Conservation (phyloP, 1,284 basidiomycete genomes). For the Ustilago cynodontis region DNA sequence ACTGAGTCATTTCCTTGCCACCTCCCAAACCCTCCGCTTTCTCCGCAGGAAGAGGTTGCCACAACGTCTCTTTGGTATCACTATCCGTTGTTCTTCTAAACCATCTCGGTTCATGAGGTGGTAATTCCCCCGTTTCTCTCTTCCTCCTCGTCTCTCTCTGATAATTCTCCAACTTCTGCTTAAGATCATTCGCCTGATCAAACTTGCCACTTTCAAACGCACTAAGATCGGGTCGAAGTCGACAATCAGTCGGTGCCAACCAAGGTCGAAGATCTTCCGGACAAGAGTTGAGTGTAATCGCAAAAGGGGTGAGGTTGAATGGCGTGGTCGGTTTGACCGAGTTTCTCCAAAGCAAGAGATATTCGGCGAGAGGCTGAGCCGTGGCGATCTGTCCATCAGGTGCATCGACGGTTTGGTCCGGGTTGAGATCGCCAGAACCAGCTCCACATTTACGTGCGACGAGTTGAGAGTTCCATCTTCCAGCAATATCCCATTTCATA, state of each 20-base stretch:
- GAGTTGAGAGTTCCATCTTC: conserved; percentile 94
- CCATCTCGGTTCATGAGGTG: conserved; percentile 80
- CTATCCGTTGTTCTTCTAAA: conserved; percentile 63
- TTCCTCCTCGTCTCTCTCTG: conserved; percentile 83
- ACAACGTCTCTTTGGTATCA: conserved; percentile 63
- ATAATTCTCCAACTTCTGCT: conserved; percentile 86
- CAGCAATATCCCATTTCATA: conserved; percentile 88
- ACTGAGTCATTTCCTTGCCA: conserved; percentile 43
- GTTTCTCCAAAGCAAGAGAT: conserved; percentile 91
- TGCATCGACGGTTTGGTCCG: conserved; percentile 74
- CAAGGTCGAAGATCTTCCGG: conserved; percentile 79
- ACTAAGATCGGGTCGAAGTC: conserved; percentile 90
- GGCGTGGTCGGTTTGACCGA: conserved; percentile 75
- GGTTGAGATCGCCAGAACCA: conserved; percentile 78
- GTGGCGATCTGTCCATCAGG: conserved; percentile 65
- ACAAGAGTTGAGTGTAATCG: conserved; percentile 87
- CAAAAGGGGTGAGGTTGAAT: conserved; percentile 91
- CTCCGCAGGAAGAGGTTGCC: conserved; percentile 47
- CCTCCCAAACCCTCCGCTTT: conserved; percentile 4
- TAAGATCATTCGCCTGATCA: conserved; percentile 88
- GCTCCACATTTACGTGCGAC: conserved; percentile 81
- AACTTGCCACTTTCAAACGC: conserved; percentile 94
- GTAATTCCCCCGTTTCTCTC: conserved; percentile 81
- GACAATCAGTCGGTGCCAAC: conserved; percentile 91
- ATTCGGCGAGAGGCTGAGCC: conserved; percentile 74